phyloP scores from a whole-genome alignment of 2,329 filamentous ascomycete genomes.

The Xylariaceae sp. region DNA sequence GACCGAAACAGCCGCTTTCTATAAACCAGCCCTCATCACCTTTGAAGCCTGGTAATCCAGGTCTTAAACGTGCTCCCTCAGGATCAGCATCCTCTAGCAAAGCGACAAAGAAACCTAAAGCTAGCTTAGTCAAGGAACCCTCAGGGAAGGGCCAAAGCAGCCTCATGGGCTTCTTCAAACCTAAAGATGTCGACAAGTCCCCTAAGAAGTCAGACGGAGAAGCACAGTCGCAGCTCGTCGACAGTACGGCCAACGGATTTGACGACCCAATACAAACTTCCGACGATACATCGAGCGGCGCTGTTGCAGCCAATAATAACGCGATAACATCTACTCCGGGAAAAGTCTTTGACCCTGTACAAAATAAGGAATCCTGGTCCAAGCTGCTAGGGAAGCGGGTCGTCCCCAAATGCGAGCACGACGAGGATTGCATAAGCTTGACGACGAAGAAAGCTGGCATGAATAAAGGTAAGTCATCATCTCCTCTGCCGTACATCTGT shows the following conservation, averaged over 20 bases:
- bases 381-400: constrained; percentile 75
- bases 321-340: constrained; percentile 23
- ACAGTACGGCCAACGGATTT: constrained; percentile 11
- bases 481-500: no score
- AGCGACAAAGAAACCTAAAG: constrained; percentile 39
- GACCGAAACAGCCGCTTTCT: constrained; percentile 23
- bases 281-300: no score
- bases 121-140: constrained; percentile 32
- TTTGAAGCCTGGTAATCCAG: constrained; percentile 12
- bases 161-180: constrained; percentile 77
- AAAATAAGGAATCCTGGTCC: constrained; percentile 79
- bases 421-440: constrained; percentile 79
- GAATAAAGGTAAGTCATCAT: constrained; percentile 61
- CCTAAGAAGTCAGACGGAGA: constrained; percentile 12
- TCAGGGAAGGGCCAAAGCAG: constrained; percentile 50
- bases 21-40: constrained; percentile 16
- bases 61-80: constrained; percentile 31
- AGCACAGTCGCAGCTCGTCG: constrained; percentile 2
- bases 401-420: constrained; percentile 80
- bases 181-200: constrained; percentile 41
- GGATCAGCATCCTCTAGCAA: constrained; percentile 20
- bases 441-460: constrained; percentile 85
- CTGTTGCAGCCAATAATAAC: constrained; percentile 2
- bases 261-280: background rate
- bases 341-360: constrained; percentile 64